Conservation (phyloP, 1,284 basidiomycete genomes). For the Rhodotorula sp. region DNA sequence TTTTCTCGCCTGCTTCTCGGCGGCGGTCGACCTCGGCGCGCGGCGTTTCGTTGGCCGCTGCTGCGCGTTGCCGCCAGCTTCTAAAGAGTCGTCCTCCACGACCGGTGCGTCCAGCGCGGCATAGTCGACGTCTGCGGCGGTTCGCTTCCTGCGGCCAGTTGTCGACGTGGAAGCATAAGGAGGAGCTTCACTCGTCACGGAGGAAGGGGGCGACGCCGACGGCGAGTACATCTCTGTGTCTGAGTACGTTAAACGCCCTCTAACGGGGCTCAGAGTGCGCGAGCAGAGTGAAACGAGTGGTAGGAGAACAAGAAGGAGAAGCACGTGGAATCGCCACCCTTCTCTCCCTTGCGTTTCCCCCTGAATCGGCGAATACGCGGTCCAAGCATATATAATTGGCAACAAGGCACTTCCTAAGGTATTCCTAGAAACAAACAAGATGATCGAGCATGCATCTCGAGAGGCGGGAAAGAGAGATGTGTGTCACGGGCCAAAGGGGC, state of each 20-base stretch:
- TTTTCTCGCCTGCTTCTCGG: slow-evolving; percentile 1
- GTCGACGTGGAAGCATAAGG: not conserved
- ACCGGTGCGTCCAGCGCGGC: not conserved
- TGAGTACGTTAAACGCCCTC: not conserved
- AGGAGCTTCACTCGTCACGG: not conserved
- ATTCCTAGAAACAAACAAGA: not conserved
- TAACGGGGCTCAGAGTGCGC: no score
- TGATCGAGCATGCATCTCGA: not conserved
- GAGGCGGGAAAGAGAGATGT: not conserved
- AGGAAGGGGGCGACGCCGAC: not conserved
- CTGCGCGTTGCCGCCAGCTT: not conserved
- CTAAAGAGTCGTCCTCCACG: not conserved
- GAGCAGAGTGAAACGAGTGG: no score
- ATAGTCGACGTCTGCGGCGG: not conserved
- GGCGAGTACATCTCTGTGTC: not conserved
- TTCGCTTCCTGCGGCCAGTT: not conserved
- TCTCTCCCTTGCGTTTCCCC: no score
- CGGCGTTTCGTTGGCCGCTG: not conserved
- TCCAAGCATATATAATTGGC: not conserved
- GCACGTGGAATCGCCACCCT: no score
- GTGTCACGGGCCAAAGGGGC: not conserved
- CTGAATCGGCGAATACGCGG: no score
- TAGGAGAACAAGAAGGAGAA: no score
- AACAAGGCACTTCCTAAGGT: not conserved
- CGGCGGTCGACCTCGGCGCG: slow-evolving; percentile 3